These are phyloP conservation scores for Elaeis oleifera DNA, from an alignment of 202 grass and related monocot species.

Conservation along the genomic window DNA sequence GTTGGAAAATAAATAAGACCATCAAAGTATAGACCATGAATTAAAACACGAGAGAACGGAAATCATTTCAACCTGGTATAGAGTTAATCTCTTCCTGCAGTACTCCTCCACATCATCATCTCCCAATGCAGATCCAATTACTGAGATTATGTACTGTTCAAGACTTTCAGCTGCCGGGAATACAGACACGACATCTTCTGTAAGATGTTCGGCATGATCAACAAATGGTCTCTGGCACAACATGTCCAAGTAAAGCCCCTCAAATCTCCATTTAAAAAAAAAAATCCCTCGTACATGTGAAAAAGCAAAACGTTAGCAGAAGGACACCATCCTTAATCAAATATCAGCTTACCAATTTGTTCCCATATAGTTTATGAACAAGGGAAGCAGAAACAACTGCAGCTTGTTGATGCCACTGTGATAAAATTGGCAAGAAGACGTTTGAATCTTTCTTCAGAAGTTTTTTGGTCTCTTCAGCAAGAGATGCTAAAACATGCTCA, in stretches of 20 bases:
- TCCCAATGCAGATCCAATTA: conserved; percentile 67
- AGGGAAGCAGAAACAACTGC: conserved; percentile 89
- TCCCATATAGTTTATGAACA: conserved; percentile 92
- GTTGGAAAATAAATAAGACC: no score
- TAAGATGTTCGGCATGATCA: conserved; percentile 84
- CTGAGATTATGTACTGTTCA: conserved; percentile 75
- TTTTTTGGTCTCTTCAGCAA: conserved; percentile 79
- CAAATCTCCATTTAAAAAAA: neutral
- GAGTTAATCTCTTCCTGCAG: conserved; percentile 59
- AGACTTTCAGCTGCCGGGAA: conserved; percentile 76
- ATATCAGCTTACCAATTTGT: conserved; percentile 65
- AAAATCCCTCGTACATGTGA: conserved; percentile 4
- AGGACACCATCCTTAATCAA: neutral
- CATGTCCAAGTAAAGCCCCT: neutral
- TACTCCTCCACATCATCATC: conserved; percentile 74
- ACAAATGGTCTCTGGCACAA: conserved; percentile 80
- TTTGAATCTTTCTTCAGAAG: conserved; percentile 85
- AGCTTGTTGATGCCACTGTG: conserved; percentile 75
- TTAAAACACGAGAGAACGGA: neutral
- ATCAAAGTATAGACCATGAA: no score
- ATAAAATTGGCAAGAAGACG: conserved; percentile 65
- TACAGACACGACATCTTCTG: conserved; percentile 88
- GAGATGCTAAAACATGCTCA: conserved; percentile 76
- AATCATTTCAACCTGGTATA: conserved; percentile 53
- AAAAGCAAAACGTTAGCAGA: no score